Conservation (phyloP, 164 flowering plant genomes). For the Nymphaea thermarum region DNA sequence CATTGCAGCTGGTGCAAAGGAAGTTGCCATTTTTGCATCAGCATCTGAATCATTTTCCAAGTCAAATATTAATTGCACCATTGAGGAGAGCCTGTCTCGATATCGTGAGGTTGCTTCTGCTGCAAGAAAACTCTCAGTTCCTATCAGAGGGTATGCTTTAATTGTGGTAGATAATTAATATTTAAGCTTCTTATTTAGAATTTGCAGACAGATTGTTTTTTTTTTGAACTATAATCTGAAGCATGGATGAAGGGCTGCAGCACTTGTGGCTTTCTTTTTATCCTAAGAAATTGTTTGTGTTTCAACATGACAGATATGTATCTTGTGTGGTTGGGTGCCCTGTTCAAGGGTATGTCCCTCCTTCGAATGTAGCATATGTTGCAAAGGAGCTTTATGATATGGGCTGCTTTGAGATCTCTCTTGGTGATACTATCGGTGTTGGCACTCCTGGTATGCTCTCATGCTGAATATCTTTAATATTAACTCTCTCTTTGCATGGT, state of each 20-base stretch:
- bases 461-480: neutral
- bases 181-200: too few species aligned
- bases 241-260: neutral
- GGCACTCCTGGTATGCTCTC: conserved; percentile 80
- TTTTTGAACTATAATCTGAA: too few species aligned
- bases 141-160: conserved; percentile 79
- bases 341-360: conserved; percentile 71
- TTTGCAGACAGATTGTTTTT: too few species aligned
- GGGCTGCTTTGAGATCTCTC: conserved; percentile 98
- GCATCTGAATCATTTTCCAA: conserved; percentile 94
- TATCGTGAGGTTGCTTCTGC: conserved; percentile 69
- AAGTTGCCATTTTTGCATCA: conserved; percentile 89
- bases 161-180: neutral
- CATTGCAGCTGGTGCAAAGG: conserved; percentile 92
- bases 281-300: neutral
- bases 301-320: conserved; percentile 44
- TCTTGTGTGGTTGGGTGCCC: conserved; percentile 97
- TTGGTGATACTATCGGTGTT: conserved; percentile 94
- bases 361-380: conserved; percentile 84
- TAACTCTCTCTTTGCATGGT: too few species aligned
- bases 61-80: conserved; percentile 88
- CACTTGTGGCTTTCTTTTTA: neutral
- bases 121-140: conserved; percentile 68
- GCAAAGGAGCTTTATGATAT: conserved; percentile 79
- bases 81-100: conserved; percentile 80